Evolutionary conservation across 2,329 filamentous ascomycete species (phyloP), one percentile per base, ranked within the genome.

Genomic region (Fonsecaea pedrosoi): DNA sequence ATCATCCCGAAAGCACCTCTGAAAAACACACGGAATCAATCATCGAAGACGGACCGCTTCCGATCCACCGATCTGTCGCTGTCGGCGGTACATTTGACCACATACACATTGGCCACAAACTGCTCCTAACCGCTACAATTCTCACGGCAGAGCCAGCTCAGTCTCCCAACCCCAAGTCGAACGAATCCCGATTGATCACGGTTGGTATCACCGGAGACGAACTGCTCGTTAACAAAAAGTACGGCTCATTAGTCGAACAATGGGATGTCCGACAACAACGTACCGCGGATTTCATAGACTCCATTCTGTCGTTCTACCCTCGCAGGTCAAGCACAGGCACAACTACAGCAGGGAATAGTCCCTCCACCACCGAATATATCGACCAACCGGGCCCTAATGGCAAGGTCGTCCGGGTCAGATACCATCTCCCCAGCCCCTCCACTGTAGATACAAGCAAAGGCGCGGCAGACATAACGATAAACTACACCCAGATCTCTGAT

Each of bases 71-170:
- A 66, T 85, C 87, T 13, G 90, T 96, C 58, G 92, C 90, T 60
- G 87, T 98, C 12, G 95, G 94, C 35, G 95, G 95, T 9, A 99
- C 95, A 0, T 99, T 98, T 79, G 95, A 99, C 77, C 93, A 98
- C 78, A 85, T 99, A 25, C 95, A 99, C 76, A 89, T 92, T 3
- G 95, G 95, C 5, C 95, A 99, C 82, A 99, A 98, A 80, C 84
- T 98, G n/a, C 86, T 99, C 21, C 86, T 99, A 21, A 93, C 94
- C n/a, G 94, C 94, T 68, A 92, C 91, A 0, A 87, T 89, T 0
- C 86, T 97, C 64, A 54, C 84, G 92, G 15, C 83, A 91, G 64
- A 86, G 87, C 66, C 70, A n/a, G 54, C 63, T n/a, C n/a, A 54
- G 4, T 35, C 83, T 86, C 0, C 81, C 82, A 0, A 72, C 79